These are phyloP conservation scores for Neurospora sp. DNA, from an alignment of 495 filamentous ascomycete species.

Conservation along the genomic window DNA sequence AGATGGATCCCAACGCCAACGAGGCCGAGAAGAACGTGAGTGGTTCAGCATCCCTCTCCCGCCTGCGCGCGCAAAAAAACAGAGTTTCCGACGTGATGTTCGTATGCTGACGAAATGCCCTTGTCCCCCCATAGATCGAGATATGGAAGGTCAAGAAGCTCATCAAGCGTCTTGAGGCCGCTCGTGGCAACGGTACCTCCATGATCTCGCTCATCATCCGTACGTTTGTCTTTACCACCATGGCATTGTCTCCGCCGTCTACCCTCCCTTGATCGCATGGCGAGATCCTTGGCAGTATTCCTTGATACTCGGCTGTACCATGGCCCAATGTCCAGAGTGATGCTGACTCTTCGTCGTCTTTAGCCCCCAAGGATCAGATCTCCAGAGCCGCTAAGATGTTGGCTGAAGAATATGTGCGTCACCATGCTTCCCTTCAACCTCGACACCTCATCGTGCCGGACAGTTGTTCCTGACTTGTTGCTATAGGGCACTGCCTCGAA, in stretches of 20 bases:
- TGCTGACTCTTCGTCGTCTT: constrained; percentile 6
- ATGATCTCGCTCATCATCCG: constrained; percentile 99
- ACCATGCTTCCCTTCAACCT: neutral
- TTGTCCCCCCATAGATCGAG: constrained; percentile 42
- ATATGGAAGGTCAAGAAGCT: constrained; percentile 91
- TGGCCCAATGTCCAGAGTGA: neutral
- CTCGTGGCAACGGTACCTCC: constrained; percentile 88
- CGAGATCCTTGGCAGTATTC: constrained; percentile 2
- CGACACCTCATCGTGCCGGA: constrained; percentile 1
- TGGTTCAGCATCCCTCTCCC: constrained; percentile 5
- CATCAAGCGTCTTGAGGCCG: constrained; percentile 89
- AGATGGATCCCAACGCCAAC: constrained; percentile 77
- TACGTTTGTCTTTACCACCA: constrained; percentile 34
- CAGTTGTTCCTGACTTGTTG: constrained; percentile 14
- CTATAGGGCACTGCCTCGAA: constrained; percentile 88
- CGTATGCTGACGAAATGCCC: constrained; percentile 11
- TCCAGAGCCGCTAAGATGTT: constrained; percentile 97
- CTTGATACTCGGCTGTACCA: neutral
- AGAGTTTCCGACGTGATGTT: neutral
- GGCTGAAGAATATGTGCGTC: constrained; percentile 96
- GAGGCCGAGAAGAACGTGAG: constrained; percentile 96
- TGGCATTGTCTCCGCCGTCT: constrained; percentile 14
- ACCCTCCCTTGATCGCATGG: neutral
- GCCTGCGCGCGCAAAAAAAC: neutral
- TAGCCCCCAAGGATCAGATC: constrained; percentile 95